These are phyloP conservation scores for Aeminium ludgeri DNA, from an alignment of 495 filamentous ascomycete species.

Conservation along the genomic window DNA sequence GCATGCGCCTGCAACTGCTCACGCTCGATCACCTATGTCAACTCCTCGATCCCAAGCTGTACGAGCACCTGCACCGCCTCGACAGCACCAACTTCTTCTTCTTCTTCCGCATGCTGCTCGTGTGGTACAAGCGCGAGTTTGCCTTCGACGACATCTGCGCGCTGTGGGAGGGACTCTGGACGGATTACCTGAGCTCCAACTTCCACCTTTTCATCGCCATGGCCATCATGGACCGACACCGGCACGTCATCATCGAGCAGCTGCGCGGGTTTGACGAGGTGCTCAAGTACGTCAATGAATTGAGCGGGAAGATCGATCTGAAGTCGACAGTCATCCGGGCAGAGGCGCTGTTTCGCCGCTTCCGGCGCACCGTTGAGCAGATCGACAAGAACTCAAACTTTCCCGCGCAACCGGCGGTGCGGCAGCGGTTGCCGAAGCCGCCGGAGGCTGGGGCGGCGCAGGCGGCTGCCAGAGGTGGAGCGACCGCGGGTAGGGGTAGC, in stretches of 20 bases:
- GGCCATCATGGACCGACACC: slow-evolving; percentile 89
- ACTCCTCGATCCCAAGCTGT: slow-evolving; percentile 89
- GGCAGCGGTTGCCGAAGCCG: slow-evolving; percentile 30
- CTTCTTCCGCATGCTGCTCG: slow-evolving; percentile 95
- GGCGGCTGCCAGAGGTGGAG: slow-evolving; percentile 9
- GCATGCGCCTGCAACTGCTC: slow-evolving; percentile 82
- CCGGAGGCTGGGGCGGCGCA: slow-evolving; percentile 10
- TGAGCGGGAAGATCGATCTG: slow-evolving; percentile 83
- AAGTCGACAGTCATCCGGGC: slow-evolving; percentile 67
- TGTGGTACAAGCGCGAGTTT: slow-evolving; percentile 98
- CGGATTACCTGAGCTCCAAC: slow-evolving; percentile 68
- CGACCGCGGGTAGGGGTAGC: not conserved
- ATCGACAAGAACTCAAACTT: slow-evolving; percentile 76
- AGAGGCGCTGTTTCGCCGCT: slow-evolving; percentile 73
- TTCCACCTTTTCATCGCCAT: slow-evolving; percentile 92
- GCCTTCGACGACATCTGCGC: slow-evolving; percentile 69
- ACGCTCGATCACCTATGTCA: slow-evolving; percentile 86
- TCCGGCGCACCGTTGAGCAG: slow-evolving; percentile 70
- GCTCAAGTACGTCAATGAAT: slow-evolving; percentile 94
- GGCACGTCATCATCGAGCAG: slow-evolving; percentile 87
- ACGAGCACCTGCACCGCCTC: slow-evolving; percentile 70
- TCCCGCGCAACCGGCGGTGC: slow-evolving; percentile 43
- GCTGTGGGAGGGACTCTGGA: slow-evolving; percentile 91
- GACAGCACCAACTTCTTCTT: slow-evolving; percentile 99
- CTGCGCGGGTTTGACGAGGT: slow-evolving; percentile 92